Evolutionary conservation across 495 filamentous ascomycete genomes (phyloP), one percentile per base, ranked within the genome.

Genomic region (Immersiella caudata): DNA sequence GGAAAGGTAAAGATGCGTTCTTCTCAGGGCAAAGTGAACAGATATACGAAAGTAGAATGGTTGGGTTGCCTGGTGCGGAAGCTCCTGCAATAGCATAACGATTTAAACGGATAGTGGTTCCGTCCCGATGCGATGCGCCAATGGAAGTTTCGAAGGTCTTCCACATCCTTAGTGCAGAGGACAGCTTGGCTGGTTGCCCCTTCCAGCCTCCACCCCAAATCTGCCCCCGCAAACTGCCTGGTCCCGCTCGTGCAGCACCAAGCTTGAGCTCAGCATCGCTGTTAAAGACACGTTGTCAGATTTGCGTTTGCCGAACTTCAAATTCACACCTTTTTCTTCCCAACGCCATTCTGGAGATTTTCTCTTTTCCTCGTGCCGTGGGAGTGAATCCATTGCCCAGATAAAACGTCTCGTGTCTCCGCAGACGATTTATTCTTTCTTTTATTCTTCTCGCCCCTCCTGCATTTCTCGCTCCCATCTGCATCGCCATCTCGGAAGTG

Each of bases 331-430:
- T 63, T 46, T 69, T 71, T 75, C 72, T 71, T 58, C 69, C 67
- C 36, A 50, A 69, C 65, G 67, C 73, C 62, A 64, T 68, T 66
- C 68, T 58, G 65, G 67, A 68, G 71, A 68, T 67, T 75, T 73
- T 75, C 71, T 67, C 70, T 70, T 76, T 69, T 69, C 73, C 67
- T 78, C 71, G 71, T 79, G 79, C 81, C 78, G 73, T 81, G 77
- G 78, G 72, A 81, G 78, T 72, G 74, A 73, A 77, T 73, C 70
- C 70, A 75, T 73, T 71, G 69, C 70, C 70, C 68, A 61, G 33
- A 49, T 52, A 60, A 51, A 66, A 49, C 54, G 61, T 68, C 59
- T 73, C 57, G 60, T 66, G 69, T 72, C 69, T 72, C 54, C 58
- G 61, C 59, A 52, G 64, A 70, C 71, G 64, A 68, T 46, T 46